Percentiles rank a stretch among this genome's conserved stretches.
phyloP scores from a whole-genome alignment of 176 grass and related monocot species.

The Echinochloa phyllopogon region DNA sequence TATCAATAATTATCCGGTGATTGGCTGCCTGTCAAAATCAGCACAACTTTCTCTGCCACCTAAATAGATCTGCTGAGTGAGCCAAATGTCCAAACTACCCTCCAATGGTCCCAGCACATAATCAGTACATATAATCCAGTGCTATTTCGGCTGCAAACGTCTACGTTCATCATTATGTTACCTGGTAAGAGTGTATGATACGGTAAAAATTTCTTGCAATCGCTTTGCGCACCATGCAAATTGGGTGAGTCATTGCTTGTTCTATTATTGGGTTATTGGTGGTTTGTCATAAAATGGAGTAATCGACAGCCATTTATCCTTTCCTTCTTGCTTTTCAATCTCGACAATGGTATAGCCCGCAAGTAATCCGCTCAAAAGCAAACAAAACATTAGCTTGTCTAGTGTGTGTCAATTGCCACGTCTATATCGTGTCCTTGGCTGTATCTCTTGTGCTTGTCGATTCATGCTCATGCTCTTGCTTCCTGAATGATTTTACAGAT shows the following conservation, averaged over 20 bases:
- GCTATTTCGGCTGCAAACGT: neutral
- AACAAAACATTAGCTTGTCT: neutral
- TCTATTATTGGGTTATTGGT: neutral
- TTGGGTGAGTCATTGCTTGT: neutral
- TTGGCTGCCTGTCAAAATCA: conserved; percentile 26
- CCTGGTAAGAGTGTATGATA: neutral
- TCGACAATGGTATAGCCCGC: neutral
- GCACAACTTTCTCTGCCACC: neutral
- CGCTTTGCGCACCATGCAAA: neutral
- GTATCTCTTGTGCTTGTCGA: neutral
- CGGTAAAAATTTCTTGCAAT: neutral
- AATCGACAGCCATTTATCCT: neutral
- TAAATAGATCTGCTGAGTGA: neutral
- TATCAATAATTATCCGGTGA: conserved; percentile 44
- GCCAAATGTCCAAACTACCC: conserved; percentile 37
- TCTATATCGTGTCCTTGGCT: neutral
- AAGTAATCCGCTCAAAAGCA: neutral
- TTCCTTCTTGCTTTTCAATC: neutral
- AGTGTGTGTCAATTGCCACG: neutral
- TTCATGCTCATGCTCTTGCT: neutral
- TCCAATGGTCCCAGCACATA: neutral
- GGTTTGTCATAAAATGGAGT: neutral
- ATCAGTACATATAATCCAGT: too few relatives aligned
- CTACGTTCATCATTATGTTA: neutral
- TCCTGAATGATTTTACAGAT: neutral